Base-by-base conservation (phyloP, 2,329 filamentous ascomycete species). In the Periconia digitata region DNA sequence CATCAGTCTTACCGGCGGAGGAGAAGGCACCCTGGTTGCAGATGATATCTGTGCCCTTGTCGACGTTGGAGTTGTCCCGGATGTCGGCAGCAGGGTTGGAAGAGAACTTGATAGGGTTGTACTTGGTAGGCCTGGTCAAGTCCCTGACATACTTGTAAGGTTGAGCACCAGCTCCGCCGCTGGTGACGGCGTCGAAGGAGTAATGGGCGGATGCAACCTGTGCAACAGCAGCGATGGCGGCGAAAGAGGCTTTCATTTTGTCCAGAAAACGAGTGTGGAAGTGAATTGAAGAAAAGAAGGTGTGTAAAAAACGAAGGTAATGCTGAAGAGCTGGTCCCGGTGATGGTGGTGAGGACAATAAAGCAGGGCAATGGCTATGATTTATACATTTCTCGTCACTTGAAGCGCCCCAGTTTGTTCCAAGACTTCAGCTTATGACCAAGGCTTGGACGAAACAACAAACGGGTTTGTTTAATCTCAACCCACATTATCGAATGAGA, bases 141-240 rank as follows among this genome's bases (percentile, higher is more conserved):
- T 53, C 48, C 29, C 60, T 59, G 22, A 64, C 43, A 35, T 63
- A 60, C 51, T 63, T 52, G 44, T 63, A 66, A 18, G 58, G 46
- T n/a, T 50, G 43, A 21, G 57, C 57, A 35, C 59, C 54, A 21
- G 60, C 47, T 43, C 58, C 22, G 39, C 56, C 55, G 41, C 64
- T 62, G 3, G 66, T 56, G 22, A 67, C 62, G 8, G 65, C 53
- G 34, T 65, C 60, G 50, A 64, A 63, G 43, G 56, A 63, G 56
- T 59, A 65, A 45, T 65, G 63, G 4, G 53, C 55, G 17, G 39
- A 23, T 41, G 39, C 39, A 22, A 41, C 39, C 27, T 41, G 39
- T 22, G 39, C 39, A 41, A 24, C 20, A 22, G 21, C 20, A 24
- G 18, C 21, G 39, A 41, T 22, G 39, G 21, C 20, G 21, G 27